These are phyloP conservation scores for Blastomyces parvus DNA, from an alignment of 2,329 filamentous ascomycete genomes.

Conservation along the genomic window DNA sequence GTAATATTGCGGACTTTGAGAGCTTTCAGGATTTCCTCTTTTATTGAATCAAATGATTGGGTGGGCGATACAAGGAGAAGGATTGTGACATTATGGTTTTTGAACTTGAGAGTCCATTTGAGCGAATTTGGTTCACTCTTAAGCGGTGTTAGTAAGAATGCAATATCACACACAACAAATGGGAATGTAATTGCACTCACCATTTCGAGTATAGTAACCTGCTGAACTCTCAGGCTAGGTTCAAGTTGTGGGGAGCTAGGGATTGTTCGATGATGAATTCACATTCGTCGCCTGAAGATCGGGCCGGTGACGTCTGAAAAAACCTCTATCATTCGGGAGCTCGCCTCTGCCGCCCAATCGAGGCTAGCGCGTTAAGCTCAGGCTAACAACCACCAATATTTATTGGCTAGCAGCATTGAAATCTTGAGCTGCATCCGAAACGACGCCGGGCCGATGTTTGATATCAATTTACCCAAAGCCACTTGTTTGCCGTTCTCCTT, in stretches of 20 bases:
- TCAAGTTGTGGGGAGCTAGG: neutral
- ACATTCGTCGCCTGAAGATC: neutral
- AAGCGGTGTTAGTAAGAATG: neutral
- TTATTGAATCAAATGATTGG: slow-evolving; percentile 49
- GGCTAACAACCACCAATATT: neutral
- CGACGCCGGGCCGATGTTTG: neutral
- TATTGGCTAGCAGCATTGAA: no score
- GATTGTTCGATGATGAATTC: neutral
- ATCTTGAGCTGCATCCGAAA: neutral
- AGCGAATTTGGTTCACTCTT: slow-evolving; percentile 30
- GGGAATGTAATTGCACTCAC: slow-evolving; percentile 42
- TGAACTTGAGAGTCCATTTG: slow-evolving; percentile 60
- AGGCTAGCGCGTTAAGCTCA: neutral
- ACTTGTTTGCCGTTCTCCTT: neutral
- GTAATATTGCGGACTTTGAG: slow-evolving; percentile 40
- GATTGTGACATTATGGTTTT: slow-evolving; percentile 61
- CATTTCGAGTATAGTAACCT: slow-evolving; percentile 20
- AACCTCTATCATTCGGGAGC: neutral
- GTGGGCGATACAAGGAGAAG: slow-evolving; percentile 56
- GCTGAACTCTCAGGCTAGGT: neutral
- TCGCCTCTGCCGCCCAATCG: neutral
- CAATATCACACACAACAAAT: slow-evolving; percentile 8
- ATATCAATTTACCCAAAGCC: neutral
- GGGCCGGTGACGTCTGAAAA: neutral
- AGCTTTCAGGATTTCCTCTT: slow-evolving; percentile 48